Evolutionary conservation across 1,139 yeast species (phyloP).

Genomic region (Kodamaea derodonti): DNA sequence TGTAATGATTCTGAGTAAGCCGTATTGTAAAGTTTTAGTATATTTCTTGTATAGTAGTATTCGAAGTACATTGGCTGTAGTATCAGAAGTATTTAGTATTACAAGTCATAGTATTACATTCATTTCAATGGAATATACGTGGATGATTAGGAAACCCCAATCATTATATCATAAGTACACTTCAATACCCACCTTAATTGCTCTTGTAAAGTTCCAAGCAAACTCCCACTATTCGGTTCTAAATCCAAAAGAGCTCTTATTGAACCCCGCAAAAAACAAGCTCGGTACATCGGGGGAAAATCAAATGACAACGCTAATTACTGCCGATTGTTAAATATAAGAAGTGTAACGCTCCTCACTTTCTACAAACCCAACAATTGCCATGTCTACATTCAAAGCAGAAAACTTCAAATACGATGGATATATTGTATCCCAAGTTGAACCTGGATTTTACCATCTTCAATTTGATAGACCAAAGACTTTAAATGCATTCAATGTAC

Average conservation of each 20-base stretch:
- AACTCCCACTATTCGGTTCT: too few relatives aligned
- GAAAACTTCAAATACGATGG: slow-evolving; percentile 33
- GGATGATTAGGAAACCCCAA: too few relatives aligned
- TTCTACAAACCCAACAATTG: not conserved
- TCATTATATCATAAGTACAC: too few relatives aligned
- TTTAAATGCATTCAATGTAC: slow-evolving; percentile 57
- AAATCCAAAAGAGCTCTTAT: not conserved
- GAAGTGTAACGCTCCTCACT: not conserved
- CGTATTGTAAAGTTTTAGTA: too few relatives aligned
- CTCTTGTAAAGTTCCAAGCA: too few relatives aligned
- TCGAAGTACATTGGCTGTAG: too few relatives aligned
- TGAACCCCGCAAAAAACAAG: not conserved
- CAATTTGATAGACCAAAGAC: slow-evolving; percentile 61
- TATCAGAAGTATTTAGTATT: too few relatives aligned
- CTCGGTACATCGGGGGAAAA: not conserved
- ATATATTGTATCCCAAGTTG: slow-evolving; percentile 38
- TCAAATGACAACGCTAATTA: not conserved
- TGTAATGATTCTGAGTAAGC: too few relatives aligned
- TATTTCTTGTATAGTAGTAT: too few relatives aligned
- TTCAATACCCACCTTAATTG: too few relatives aligned
- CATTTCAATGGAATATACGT: too few relatives aligned
- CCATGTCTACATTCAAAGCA: slow-evolving; percentile 27
- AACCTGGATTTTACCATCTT: slow-evolving; percentile 53
- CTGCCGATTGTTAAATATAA: not conserved
- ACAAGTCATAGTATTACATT: too few relatives aligned